Base-by-base conservation (phyloP, 148 eudicot genomes). In the Vaccinium darrowii region DNA sequence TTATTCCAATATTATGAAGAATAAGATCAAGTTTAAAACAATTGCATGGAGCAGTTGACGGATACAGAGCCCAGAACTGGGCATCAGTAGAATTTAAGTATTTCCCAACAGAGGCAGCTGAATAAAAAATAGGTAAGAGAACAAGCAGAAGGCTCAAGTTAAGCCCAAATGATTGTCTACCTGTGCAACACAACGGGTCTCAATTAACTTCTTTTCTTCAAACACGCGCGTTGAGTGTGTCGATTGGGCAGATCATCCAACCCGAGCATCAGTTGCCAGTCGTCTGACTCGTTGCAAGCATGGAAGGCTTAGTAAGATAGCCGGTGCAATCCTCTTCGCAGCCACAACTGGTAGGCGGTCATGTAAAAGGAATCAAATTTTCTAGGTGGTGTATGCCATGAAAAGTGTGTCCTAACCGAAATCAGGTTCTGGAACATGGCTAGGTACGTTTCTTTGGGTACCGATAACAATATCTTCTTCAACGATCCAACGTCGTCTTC, bases 331-430 rank as follows among this genome's bases (percentile, higher is more conserved):
- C 91, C 91, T 83, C 91, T 84, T 83, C 85, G 85, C 76, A 75
- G 78, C 91, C 91, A 90, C 51, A 90, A 82, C 60, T 90, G 91
- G 84, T 90, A 90, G 21, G 86, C 88, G 0, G 91, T 90, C 91
- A 90, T 90, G 52, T 86, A 82, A 76, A 90, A 90, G 43, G 90
- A 85, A 81, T 90, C 91, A 23, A 88, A 84, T 25, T 23, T 83
- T 88, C 4, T 54, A 12, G 91, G 90, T 0, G 63, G 84, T 25
- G 19, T 60, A 77, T 88, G 85, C 91, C 91, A 90, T 7, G 67
- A 71, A 60, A 90, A 90, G 69, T 90, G 91, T 82, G 36, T 88
- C 75, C 91, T 86, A 36, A 90, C 89, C n/a, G 76, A 23, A 36
- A 78, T 7, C 49, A 90, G 78, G 81, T 88, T 90, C 27, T 83